phyloP scores from a whole-genome alignment of 345 rosid genomes.

The Camelina hispida region DNA sequence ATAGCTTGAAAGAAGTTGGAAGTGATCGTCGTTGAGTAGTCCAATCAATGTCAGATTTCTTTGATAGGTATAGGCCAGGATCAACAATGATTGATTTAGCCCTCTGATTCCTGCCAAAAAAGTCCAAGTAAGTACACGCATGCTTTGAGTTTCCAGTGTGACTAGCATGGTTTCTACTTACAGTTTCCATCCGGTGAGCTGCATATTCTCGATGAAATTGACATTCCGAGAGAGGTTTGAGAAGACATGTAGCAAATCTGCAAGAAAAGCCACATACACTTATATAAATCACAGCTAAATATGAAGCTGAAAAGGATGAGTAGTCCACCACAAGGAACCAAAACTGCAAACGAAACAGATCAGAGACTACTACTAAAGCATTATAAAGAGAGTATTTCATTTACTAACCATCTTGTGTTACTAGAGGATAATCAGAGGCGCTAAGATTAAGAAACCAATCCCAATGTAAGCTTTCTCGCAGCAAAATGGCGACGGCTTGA shows the following conservation, averaged over 20 bases:
- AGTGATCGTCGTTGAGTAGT: conserved; percentile 87
- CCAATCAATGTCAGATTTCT: conserved; percentile 79
- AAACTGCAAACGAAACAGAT: background rate
- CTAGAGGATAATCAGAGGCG: conserved; percentile 93
- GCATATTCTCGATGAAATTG: conserved; percentile 83
- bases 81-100: conserved; percentile 84
- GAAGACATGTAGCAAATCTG: conserved; percentile 80
- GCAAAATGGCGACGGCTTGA: conserved; percentile 82
- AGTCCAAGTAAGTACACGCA: conserved; percentile 12
- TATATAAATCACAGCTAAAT: background rate
- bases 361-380: background rate
- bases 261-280: conserved; percentile 33
- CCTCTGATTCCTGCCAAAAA: conserved; percentile 68
- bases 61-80: conserved; percentile 89
- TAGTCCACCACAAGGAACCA: background rate
- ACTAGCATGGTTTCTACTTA: conserved; percentile 47
- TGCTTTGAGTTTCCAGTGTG: background rate
- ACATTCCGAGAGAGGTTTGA: conserved; percentile 75
- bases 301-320: background rate
- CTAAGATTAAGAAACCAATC: conserved; percentile 97
- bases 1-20: conserved; percentile 85
- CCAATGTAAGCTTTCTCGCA: conserved; percentile 88
- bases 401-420: conserved; percentile 93
- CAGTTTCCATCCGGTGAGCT: conserved; percentile 92
- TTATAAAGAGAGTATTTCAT: background rate